Conservation (phyloP, 2,329 filamentous ascomycete species). For the Trichoderma sp. region DNA sequence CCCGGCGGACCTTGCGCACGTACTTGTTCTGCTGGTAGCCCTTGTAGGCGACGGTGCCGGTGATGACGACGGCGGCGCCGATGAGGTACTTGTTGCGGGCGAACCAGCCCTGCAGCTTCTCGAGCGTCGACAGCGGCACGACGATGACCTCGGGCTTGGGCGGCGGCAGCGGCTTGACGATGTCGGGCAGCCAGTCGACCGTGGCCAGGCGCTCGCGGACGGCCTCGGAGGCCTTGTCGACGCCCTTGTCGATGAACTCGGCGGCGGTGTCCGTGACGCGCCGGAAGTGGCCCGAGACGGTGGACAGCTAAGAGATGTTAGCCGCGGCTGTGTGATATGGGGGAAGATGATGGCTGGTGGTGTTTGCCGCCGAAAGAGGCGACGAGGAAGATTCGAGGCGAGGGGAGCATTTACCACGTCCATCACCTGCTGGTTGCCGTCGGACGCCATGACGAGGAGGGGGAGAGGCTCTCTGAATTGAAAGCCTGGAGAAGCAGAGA, state of each 20-base stretch:
- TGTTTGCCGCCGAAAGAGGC: not conserved
- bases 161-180: conserved; percentile 62
- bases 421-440: conserved; percentile 78
- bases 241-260: conserved; percentile 77
- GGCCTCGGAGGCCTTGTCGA: conserved; percentile 72
- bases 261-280: conserved; percentile 73
- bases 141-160: conserved; percentile 42
- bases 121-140: conserved; percentile 42
- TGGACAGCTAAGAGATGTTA: conserved; percentile 50
- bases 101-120: conserved; percentile 71
- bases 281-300: conserved; percentile 64
- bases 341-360: not conserved
- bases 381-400: no score
- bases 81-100: conserved; percentile 71
- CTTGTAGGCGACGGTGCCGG: conserved; percentile 65
- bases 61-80: conserved; percentile 68
- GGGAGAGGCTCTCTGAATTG: not conserved
- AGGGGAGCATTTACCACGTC: conserved; percentile 63
- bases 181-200: conserved; percentile 72
- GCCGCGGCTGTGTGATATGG: conserved; percentile 1
- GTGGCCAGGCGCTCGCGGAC: conserved; percentile 71
- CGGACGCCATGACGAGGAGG: conserved; percentile 66
- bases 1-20: conserved; percentile 69
- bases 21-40: conserved; percentile 56
- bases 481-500: conserved; percentile 30